phyloP scores from a whole-genome alignment of 176 grass and related monocot species.

The Ampelocalamus luodianensis region DNA sequence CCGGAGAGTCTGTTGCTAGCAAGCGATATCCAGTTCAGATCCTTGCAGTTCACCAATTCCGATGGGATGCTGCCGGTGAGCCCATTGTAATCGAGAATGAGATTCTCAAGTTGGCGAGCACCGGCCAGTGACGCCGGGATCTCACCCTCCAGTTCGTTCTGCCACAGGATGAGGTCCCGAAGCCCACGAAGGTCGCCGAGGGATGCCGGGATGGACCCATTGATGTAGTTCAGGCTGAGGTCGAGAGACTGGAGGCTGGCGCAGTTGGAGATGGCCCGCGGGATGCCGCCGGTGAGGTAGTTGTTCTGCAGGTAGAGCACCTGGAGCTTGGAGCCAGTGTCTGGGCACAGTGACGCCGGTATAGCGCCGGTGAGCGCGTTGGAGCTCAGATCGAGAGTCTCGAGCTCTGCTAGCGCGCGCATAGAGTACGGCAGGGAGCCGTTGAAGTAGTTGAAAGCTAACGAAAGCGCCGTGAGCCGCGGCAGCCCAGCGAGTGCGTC shows the following conservation, averaged over 20 bases:
- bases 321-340: constrained; percentile 12
- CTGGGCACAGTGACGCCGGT: constrained; percentile 43
- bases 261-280: constrained; percentile 50
- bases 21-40: constrained; percentile 63
- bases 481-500: constrained; percentile 27
- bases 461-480: constrained; percentile 44
- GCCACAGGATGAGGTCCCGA: constrained; percentile 62
- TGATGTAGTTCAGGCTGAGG: constrained; percentile 62
- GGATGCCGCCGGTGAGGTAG: constrained; percentile 52
- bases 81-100: constrained; percentile 63
- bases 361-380: constrained; percentile 55
- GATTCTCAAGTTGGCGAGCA: constrained; percentile 44
- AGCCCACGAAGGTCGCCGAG: constrained; percentile 45
- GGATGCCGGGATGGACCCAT: constrained; percentile 49
- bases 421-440: constrained; percentile 46
- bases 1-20: constrained; percentile 59
- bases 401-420: constrained; percentile 23
- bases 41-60: constrained; percentile 40
- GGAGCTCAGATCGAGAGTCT: constrained; percentile 56
- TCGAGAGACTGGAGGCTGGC: constrained; percentile 54
- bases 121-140: constrained; percentile 49
- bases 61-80: constrained; percentile 50
- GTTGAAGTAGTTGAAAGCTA: constrained; percentile 53
- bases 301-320: constrained; percentile 67
- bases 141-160: constrained; percentile 55